Percentiles rank a stretch among this genome's conserved stretches.
Conservation (phyloP, 345 rosid genomes). For the Bruguiera gymnorhiza region DNA sequence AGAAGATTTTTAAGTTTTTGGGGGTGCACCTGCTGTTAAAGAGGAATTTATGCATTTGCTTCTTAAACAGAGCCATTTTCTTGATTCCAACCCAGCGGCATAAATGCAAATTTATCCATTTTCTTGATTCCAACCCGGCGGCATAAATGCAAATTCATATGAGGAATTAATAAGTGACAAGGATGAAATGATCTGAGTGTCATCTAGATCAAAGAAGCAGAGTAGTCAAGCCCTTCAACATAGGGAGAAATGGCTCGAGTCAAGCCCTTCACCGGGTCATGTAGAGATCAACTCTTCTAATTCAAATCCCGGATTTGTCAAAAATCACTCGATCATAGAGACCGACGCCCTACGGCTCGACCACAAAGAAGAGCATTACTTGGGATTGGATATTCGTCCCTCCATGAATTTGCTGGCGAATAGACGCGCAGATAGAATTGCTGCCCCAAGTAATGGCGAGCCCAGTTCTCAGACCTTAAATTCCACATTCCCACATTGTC, state of each 20-base stretch:
- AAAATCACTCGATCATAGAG: constrained; percentile 19
- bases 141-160: too few relatives aligned
- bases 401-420: constrained; percentile 54
- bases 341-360: constrained; percentile 39
- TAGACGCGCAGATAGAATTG: constrained; percentile 61
- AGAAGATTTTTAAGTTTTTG: too few relatives aligned
- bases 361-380: constrained; percentile 59
- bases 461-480: constrained; percentile 71
- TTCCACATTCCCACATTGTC: constrained; percentile 87
- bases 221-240: not conserved
- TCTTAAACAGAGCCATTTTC: too few relatives aligned
- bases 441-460: constrained; percentile 60
- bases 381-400: constrained; percentile 70
- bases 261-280: constrained; percentile 3
- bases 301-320: not conserved
- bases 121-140: too few relatives aligned
- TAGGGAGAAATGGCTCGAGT: constrained; percentile 16
- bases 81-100: too few relatives aligned
- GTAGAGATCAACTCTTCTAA: not conserved
- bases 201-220: not conserved
- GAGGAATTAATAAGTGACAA: too few relatives aligned
- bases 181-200: not conserved
- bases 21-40: too few relatives aligned
- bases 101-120: too few relatives aligned
- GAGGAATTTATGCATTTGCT: too few relatives aligned